Conservation (phyloP, 2,329 filamentous ascomycete genomes). For the Aspergillus terreus region DNA sequence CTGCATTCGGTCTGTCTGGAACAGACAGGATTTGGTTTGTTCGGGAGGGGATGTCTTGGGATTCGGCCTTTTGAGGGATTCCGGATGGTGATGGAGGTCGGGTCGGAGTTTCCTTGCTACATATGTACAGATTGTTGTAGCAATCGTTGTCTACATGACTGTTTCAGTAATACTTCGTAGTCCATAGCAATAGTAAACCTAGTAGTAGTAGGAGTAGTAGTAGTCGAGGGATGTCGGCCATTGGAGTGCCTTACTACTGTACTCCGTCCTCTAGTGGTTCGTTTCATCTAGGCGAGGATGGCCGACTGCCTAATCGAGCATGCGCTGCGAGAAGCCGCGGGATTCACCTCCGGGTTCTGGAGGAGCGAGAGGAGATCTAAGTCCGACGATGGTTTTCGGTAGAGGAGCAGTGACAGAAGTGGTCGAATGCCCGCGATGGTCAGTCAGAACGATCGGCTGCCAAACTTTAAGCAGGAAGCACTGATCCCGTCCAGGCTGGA, state of each 20-base stretch:
- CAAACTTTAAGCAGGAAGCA: not conserved
- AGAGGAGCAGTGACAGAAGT: not conserved
- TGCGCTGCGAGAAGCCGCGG: not conserved
- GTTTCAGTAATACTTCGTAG: too few relatives aligned
- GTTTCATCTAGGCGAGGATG: too few relatives aligned
- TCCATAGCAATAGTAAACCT: too few relatives aligned
- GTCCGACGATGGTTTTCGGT: not conserved
- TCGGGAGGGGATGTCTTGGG: not conserved
- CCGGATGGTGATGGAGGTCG: not conserved
- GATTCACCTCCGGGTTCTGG: too few relatives aligned
- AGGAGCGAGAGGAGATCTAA: not conserved
- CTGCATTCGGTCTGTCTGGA: not conserved
- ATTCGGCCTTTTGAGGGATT: too few relatives aligned
- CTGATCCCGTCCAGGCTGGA: not conserved
- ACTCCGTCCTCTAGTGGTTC: too few relatives aligned
- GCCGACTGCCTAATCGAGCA: not conserved
- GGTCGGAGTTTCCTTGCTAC: not conserved
- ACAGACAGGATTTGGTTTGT: not conserved
- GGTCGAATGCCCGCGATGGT: not conserved
- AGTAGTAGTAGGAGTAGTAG: too few relatives aligned
- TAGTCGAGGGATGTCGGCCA: too few relatives aligned
- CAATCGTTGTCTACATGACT: too few relatives aligned
- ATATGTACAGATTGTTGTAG: too few relatives aligned
- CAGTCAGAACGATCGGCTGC: conserved; percentile 1
- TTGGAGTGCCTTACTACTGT: too few relatives aligned